Conservation (phyloP, 2,329 filamentous ascomycete species). For the Pseudogymnoascus sp. region DNA sequence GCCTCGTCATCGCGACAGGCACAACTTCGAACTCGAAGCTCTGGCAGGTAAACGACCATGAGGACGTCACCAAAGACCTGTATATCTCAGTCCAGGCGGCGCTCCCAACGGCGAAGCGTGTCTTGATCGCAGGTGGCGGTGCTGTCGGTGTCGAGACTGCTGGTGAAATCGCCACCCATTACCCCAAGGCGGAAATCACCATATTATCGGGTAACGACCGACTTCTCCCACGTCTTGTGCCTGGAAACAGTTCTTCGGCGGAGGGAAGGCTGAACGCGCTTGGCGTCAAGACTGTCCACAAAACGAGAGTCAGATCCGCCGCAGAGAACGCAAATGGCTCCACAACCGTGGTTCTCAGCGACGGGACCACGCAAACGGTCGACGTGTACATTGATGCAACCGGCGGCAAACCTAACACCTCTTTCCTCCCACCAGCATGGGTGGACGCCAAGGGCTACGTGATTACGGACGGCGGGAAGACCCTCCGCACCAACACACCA, state of each 20-base stretch:
- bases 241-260: conserved; percentile 14
- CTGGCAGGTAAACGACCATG: conserved; percentile 40
- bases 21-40: conserved; percentile 34
- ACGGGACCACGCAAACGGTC: conserved; percentile 35
- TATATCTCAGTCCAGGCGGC: conserved; percentile 3
- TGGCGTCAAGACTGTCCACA: conserved; percentile 41
- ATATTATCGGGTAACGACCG: conserved; percentile 14
- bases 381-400: conserved; percentile 42
- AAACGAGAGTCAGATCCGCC: conserved; percentile 32
- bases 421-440: conserved; percentile 39
- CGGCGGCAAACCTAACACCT: conserved; percentile 35
- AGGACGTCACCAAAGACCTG: conserved; percentile 20
- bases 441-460: conserved; percentile 42
- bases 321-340: conserved; percentile 24
- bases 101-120: conserved; percentile 18
- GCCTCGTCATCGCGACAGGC: conserved; percentile 48
- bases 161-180: conserved; percentile 25
- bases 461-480: conserved; percentile 35
- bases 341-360: conserved; percentile 34
- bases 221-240: conserved; percentile 12
- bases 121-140: conserved; percentile 26
- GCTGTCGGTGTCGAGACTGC: conserved; percentile 27
- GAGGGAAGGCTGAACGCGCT: conserved; percentile 41
- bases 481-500: conserved; percentile 39
- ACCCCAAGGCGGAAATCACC: conserved; percentile 16